Conservation (phyloP, 164 flowering plant genomes). For the Tinospora cordifolia region DNA sequence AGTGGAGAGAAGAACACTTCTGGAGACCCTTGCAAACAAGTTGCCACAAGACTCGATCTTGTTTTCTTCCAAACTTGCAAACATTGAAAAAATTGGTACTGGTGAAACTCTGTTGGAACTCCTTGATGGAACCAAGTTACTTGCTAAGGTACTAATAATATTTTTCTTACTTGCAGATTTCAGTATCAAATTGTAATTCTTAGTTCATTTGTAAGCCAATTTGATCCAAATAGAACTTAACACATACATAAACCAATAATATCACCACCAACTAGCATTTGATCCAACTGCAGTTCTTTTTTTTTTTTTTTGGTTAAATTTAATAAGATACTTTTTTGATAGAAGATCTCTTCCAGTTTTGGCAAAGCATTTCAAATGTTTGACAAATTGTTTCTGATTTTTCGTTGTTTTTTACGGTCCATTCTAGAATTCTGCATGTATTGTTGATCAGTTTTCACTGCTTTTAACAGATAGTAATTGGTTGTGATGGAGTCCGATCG, state of each 20-base stretch:
- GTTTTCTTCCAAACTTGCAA: conserved; percentile 62
- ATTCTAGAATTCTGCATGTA: neutral
- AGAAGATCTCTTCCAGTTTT: no score
- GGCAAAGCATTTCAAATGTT: no score
- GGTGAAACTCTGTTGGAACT: conserved; percentile 54
- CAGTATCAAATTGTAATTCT: no score
- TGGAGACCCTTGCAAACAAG: conserved; percentile 66
- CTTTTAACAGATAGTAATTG: conserved; percentile 60
- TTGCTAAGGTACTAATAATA: conserved; percentile 45
- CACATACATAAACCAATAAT: neutral
- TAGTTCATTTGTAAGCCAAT: no score
- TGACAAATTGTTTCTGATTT: neutral
- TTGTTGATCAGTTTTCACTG: neutral
- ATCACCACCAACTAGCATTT: conserved; percentile 8
- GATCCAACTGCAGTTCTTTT: no score
- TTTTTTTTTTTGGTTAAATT: no score
- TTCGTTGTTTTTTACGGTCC: neutral
- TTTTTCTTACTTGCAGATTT: no score
- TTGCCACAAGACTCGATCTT: conserved; percentile 51
- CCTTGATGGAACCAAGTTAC: conserved; percentile 48
- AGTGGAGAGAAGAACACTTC: conserved; percentile 74
- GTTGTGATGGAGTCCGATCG: conserved; percentile 87
- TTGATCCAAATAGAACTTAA: neutral
- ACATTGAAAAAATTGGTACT: conserved; percentile 29
- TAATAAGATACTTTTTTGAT: no score